These are phyloP conservation scores for Chaetomium sp. DNA, from an alignment of 2,329 filamentous ascomycete species.

Conservation along the genomic window DNA sequence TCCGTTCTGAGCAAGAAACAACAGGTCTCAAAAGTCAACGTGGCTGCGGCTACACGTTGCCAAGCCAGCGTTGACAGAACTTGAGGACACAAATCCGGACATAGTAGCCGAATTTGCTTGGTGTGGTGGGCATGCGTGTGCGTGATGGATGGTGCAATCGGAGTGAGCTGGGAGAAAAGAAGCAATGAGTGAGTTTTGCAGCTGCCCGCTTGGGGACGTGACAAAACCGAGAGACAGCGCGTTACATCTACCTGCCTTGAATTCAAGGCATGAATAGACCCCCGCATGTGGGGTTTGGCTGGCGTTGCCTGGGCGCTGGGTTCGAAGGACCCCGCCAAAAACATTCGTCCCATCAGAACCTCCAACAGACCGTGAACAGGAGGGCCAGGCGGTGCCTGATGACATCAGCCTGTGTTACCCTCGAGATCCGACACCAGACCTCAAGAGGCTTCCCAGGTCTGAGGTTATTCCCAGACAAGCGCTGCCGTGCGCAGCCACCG, in stretches of 20 bases:
- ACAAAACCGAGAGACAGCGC: no score
- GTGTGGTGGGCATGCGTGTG: no score
- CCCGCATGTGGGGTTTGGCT: background rate
- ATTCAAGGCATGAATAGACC: background rate
- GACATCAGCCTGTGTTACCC: constrained; percentile 9
- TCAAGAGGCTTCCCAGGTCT: background rate
- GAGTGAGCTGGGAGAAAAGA: no score
- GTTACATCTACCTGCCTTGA: no score
- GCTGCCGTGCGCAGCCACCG: background rate
- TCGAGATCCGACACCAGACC: background rate
- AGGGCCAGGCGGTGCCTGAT: constrained; percentile 7
- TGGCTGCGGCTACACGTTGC: background rate
- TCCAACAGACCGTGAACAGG: no score
- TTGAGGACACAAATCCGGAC: no score
- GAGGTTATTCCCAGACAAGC: constrained; percentile 4
- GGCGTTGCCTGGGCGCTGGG: background rate
- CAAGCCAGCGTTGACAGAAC: background rate
- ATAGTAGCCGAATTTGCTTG: background rate
- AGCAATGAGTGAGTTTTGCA: no score
- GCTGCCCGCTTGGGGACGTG: no score
- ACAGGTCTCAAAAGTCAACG: background rate
- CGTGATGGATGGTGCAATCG: no score
- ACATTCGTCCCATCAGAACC: constrained; percentile 1
- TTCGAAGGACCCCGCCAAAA: constrained; percentile 19
- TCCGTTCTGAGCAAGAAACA: background rate